A percentile compares a stretch with the other conserved stretches of the same genome.
Evolutionary conservation across 345 rosid genomes (phyloP).

Genomic region (Hypericum androsaemum): DNA sequence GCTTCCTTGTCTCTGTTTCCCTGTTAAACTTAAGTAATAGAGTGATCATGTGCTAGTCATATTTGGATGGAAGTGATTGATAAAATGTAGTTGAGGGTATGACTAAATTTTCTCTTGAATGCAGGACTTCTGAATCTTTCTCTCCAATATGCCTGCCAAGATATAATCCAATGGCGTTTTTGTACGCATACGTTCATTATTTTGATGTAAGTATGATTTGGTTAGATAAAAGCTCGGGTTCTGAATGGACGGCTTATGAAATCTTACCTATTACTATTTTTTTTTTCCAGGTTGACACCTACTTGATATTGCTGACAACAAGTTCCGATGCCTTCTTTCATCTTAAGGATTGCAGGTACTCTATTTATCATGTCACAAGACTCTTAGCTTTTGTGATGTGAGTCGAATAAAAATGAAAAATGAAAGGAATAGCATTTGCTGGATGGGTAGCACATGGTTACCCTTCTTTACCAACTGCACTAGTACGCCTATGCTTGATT

Average conservation of each 20-base stretch:
- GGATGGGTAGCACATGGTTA: too few relatives aligned
- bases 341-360: constrained; percentile 94
- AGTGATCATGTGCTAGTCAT: too few relatives aligned
- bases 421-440: too few relatives aligned
- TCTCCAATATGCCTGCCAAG: constrained; percentile 98
- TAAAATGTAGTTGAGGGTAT: too few relatives aligned
- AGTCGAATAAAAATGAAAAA: too few relatives aligned
- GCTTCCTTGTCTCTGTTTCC: too few relatives aligned
- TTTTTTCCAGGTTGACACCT: constrained; percentile 71
- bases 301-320: constrained; percentile 83
- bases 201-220: constrained; percentile 66
- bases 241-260: not conserved
- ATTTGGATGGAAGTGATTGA: too few relatives aligned
- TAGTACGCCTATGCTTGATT: too few relatives aligned
- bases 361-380: too few relatives aligned
- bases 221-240: constrained; percentile 2
- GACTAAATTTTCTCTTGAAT: not conserved
- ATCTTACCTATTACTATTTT: not conserved
- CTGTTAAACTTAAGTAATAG: too few relatives aligned
- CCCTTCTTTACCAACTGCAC: too few relatives aligned
- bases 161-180: constrained; percentile 90
- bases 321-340: constrained; percentile 93
- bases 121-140: constrained; percentile 96
- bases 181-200: constrained; percentile 90
- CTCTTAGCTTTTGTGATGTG: too few relatives aligned